Base-by-base conservation (phyloP, 2,329 filamentous ascomycete species). In the Colletotrichum orchidophilum region DNA sequence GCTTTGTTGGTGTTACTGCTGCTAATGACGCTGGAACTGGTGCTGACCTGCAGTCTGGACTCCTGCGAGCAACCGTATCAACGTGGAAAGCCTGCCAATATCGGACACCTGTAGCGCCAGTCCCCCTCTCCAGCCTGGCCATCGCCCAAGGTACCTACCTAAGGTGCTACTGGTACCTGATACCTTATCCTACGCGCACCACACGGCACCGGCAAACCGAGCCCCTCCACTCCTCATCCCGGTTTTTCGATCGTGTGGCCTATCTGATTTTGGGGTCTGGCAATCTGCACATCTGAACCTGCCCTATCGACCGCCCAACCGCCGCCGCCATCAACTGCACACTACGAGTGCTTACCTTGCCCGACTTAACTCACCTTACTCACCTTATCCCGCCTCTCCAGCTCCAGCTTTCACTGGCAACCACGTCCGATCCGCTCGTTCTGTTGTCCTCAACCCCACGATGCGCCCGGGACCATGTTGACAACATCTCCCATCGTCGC, bases 391-490 rank as follows among this genome's bases (percentile, higher is more conserved):
- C 46, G 29, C 46, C 49, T 21, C 24, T 42, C 21, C 21, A 31
- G 24, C 31, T 24, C 49, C 46, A 59, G 29, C 58, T 39, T 67
- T 15, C 7, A 24, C 26, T 31, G 31, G 27, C 31, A 67, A n/a
- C 58, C 63, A 58, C 46, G 53, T 55, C 50, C 60, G 21, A 33
- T 59, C 60, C 33, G 42, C 60, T 52, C 60, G 46, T 15, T 54
- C 54, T 60, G 33, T 24, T 50, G 42, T n/a, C 58, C 42, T 31
- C 57, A 52, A 67, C 53, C 66, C 61, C 65, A 87, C 81, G 79
- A 87, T 85, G 85, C 81, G 81, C 80, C 81, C 81, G 81, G 81
- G 83, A 88, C 81, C 84, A 90, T 90, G 87, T 85, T 89, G 85
- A 87, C 87, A 80, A 87, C 86, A 78, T 89, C 87, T 77, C 87